These are phyloP conservation scores for Fusarium sp. DNA, from an alignment of 2,329 filamentous ascomycete species.

Conservation along the genomic window DNA sequence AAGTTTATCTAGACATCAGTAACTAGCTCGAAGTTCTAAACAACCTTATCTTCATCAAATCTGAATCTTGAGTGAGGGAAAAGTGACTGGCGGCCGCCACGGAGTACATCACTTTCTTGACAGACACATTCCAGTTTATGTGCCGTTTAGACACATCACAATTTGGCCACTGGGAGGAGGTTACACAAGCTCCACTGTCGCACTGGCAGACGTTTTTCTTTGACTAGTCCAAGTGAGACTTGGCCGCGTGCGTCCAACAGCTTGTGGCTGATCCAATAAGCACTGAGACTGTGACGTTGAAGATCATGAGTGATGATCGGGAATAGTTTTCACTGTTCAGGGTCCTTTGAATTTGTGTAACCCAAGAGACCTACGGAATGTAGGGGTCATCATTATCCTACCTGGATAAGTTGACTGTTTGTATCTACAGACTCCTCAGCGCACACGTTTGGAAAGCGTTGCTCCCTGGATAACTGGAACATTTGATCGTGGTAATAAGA, in stretches of 20 bases:
- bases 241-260: slow-evolving; percentile 10
- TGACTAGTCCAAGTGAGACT: background rate
- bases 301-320: background rate
- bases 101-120: background rate
- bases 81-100: slow-evolving; percentile 6
- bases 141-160: background rate
- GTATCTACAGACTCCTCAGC: no score
- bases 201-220: background rate
- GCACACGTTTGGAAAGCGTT: background rate
- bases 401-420: no score
- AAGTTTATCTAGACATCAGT: slow-evolving; percentile 16
- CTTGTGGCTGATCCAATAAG: background rate
- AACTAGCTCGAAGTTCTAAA: background rate
- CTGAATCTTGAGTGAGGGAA: background rate
- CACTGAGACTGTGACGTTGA: background rate
- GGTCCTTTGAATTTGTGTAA: background rate
- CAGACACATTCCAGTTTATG: background rate
- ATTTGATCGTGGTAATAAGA: background rate
- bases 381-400: background rate
- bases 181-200: slow-evolving; percentile 22
- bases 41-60: background rate
- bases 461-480: background rate
- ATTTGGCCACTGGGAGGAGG: background rate
- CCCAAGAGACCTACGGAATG: background rate
- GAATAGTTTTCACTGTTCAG: background rate